phyloP scores from a whole-genome alignment of 2,329 filamentous ascomycete genomes.

The Fusarium aywerte region DNA sequence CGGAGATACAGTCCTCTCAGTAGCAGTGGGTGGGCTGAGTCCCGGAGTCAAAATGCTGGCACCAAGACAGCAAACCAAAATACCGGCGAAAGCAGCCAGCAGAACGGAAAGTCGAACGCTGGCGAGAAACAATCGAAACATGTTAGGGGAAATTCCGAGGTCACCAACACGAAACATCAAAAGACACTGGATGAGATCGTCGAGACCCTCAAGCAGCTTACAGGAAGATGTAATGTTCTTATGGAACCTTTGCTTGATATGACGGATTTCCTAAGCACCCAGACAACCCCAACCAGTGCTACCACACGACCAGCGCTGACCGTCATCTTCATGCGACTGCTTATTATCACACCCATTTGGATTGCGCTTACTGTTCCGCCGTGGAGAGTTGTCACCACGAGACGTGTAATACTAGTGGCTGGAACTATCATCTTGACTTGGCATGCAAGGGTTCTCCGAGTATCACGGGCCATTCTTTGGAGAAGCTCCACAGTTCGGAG shows the following conservation, averaged over 20 bases:
- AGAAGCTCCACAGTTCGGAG: conserved; percentile 80
- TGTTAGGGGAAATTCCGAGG: conserved; percentile 64
- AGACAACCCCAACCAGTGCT: conserved; percentile 88
- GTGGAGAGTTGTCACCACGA: conserved; percentile 84
- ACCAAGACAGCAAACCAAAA: conserved; percentile 32
- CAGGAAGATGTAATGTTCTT: conserved; percentile 89
- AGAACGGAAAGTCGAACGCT: conserved; percentile 42
- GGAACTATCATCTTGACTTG: conserved; percentile 90
- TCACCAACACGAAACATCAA: conserved; percentile 77
- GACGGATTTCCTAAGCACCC: conserved; percentile 93
- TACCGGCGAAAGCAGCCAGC: conserved; percentile 35
- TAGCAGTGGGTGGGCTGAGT: conserved; percentile 77
- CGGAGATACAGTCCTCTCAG: conserved; percentile 90
- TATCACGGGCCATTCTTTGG: conserved; percentile 90
- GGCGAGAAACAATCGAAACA: conserved; percentile 52
- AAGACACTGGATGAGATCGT: conserved; percentile 98
- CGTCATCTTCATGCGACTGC: conserved; percentile 86
- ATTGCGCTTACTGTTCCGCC: conserved; percentile 83
- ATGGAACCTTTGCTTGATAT: conserved; percentile 88
- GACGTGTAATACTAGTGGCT: conserved; percentile 82
- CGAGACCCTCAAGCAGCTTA: conserved; percentile 90
- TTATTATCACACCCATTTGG: conserved; percentile 91
- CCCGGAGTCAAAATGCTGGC: conserved; percentile 49
- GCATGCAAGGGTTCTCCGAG: conserved; percentile 88
- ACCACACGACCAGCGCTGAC: conserved; percentile 92